phyloP scores from a whole-genome alignment of 2,329 filamentous ascomycete genomes.

The Epichloe bromicola region DNA sequence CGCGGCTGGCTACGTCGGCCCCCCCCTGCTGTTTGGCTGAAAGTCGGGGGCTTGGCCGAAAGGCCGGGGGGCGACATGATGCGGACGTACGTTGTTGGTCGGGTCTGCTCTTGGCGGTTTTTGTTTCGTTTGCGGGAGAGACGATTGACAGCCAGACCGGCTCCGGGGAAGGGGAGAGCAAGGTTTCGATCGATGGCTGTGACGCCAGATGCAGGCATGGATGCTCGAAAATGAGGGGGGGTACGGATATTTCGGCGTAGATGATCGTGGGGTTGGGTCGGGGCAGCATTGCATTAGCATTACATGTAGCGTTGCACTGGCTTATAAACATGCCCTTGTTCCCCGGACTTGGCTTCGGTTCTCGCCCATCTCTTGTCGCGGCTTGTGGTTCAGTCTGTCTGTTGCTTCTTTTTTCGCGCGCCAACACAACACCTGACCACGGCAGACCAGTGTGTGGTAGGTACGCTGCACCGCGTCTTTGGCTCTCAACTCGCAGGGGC shows the following conservation, averaged over 20 bases:
- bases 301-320: background rate
- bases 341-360: background rate
- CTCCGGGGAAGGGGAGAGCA: too few species aligned
- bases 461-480: background rate
- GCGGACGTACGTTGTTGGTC: too few species aligned
- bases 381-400: too few species aligned
- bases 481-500: background rate
- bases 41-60: background rate
- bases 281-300: background rate
- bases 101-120: background rate
- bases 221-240: background rate
- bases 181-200: background rate
- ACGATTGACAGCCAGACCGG: too few species aligned
- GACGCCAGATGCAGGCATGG: background rate
- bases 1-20: too few species aligned
- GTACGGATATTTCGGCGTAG: background rate
- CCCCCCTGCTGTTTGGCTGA: too few species aligned
- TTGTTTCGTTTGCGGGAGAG: background rate
- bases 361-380: background rate
- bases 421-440: too few species aligned
- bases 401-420: too few species aligned
- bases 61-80: background rate
- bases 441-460: background rate
- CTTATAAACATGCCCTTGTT: background rate
- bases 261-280: background rate